Percentiles rank a stretch among this genome's conserved stretches.
Evolutionary conservation across 2,329 filamentous ascomycete species (phyloP).

Genomic region (Chalaropsis thielavioides): DNA sequence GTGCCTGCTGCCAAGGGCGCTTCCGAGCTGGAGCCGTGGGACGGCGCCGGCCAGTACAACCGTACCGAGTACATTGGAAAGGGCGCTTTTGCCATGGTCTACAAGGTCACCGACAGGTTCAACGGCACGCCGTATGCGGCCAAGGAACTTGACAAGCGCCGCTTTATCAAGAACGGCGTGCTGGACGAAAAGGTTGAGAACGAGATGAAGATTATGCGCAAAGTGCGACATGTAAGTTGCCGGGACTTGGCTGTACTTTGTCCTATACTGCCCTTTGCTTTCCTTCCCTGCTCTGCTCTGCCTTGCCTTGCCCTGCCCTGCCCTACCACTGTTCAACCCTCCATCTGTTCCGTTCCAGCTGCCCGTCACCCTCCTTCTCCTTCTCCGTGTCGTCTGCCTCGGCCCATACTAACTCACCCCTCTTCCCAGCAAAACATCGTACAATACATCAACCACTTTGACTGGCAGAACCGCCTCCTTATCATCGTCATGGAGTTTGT

Average conservation of each 20-base stretch:
- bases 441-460: constrained; percentile 75
- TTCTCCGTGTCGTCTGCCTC: constrained; percentile 16
- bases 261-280: not conserved
- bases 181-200: constrained; percentile 87
- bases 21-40: constrained; percentile 38
- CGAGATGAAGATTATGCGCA: constrained; percentile 92
- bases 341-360: not conserved
- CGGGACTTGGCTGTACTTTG: not conserved
- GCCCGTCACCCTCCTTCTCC: not conserved
- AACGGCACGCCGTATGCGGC: constrained; percentile 75
- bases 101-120: constrained; percentile 74
- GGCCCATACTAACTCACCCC: constrained; percentile 27
- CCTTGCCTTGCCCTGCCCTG: not conserved
- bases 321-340: constrained; percentile 14
- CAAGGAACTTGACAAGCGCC: constrained; percentile 86
- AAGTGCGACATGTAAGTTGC: constrained; percentile 58
- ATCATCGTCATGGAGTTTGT: constrained; percentile 98
- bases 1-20: constrained; percentile 31
- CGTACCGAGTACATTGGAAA: constrained; percentile 70
- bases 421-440: constrained; percentile 56
- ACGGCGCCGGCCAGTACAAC: constrained; percentile 73
- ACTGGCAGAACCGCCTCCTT: constrained; percentile 66
- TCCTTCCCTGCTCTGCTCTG: not conserved
- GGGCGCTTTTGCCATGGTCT: constrained; percentile 88
- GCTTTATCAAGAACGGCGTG: constrained; percentile 83